Percentiles rank a stretch among this genome's conserved stretches.
phyloP scores from a whole-genome alignment of 768 basidiomycete genomes.

The Naematelia encephala region DNA sequence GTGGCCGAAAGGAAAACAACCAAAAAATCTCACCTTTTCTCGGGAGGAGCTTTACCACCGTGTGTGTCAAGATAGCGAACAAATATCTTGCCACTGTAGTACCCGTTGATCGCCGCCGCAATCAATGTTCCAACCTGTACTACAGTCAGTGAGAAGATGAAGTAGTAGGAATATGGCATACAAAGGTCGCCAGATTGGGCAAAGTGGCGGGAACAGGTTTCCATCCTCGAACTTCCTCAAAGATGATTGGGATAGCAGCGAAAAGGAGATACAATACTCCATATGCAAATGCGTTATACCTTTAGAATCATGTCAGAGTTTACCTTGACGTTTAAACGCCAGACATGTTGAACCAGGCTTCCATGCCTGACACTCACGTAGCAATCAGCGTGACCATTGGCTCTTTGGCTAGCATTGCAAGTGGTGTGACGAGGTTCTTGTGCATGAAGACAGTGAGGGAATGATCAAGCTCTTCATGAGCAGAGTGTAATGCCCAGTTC shows the following conservation, averaged over 20 bases:
- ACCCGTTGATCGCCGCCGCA: slow-evolving; percentile 44
- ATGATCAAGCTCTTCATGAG: slow-evolving; percentile 45
- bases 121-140: slow-evolving; percentile 44
- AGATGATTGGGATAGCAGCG: slow-evolving; percentile 44
- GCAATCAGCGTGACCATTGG: slow-evolving; percentile 42
- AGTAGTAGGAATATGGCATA: slow-evolving; percentile 19
- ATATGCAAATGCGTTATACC: slow-evolving; percentile 34
- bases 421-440: slow-evolving; percentile 41
- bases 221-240: slow-evolving; percentile 45
- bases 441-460: slow-evolving; percentile 43
- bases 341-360: background rate
- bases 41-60: slow-evolving; percentile 41
- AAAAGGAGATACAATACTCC: slow-evolving; percentile 47
- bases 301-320: background rate
- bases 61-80: slow-evolving; percentile 31
- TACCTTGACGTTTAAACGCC: too few species aligned
- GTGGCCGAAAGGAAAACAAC: background rate
- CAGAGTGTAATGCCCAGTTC: slow-evolving; percentile 44
- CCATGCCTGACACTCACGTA: slow-evolving; percentile 12
- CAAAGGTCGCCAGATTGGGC: slow-evolving; percentile 48
- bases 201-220: slow-evolving; percentile 37
- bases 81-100: slow-evolving; percentile 40
- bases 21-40: slow-evolving; percentile 38
- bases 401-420: slow-evolving; percentile 45
- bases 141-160: slow-evolving; percentile 28